phyloP scores from a whole-genome alignment of 116 monocot species.

The Trichopus zeylanicus region DNA sequence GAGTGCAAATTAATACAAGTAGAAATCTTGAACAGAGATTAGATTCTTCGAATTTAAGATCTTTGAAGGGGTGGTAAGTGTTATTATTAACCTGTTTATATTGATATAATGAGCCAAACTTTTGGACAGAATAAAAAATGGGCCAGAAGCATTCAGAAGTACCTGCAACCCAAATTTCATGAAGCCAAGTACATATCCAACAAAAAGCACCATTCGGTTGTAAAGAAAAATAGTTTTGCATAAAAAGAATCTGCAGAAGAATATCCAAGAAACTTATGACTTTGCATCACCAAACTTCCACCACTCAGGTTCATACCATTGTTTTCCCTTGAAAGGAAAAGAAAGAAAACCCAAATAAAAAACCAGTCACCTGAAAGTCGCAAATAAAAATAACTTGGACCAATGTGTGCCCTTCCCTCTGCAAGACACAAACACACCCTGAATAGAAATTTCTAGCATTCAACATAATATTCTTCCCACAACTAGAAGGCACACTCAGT shows the following conservation, averaged over 20 bases:
- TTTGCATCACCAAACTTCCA: slow-evolving; percentile 99
- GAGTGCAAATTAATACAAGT: not conserved
- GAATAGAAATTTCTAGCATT: too few species aligned
- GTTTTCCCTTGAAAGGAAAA: slow-evolving; percentile 58
- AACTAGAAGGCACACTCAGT: too few species aligned
- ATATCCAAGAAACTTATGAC: slow-evolving; percentile 42
- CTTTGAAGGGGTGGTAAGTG: too few species aligned
- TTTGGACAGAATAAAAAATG: slow-evolving; percentile 65
- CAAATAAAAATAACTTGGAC: not conserved
- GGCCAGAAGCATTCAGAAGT: slow-evolving; percentile 88
- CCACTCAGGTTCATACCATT: slow-evolving; percentile 99
- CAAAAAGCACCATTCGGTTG: not conserved
- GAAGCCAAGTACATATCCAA: not conserved
- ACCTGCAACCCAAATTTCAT: slow-evolving; percentile 27
- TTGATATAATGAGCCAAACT: slow-evolving; percentile 72
- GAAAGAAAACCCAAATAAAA: not conserved
- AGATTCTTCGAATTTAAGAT: not conserved
- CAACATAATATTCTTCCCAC: too few species aligned
- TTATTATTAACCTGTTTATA: slow-evolving; percentile 70
- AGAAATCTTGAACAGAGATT: not conserved
- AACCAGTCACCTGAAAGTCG: not conserved
- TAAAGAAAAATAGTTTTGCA: not conserved
- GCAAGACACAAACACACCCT: too few species aligned
- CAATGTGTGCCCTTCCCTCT: too few species aligned
- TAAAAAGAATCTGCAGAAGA: not conserved